These are phyloP conservation scores for Jaltomata sinuosa DNA, from an alignment of 257 asterid species.

Conservation along the genomic window DNA sequence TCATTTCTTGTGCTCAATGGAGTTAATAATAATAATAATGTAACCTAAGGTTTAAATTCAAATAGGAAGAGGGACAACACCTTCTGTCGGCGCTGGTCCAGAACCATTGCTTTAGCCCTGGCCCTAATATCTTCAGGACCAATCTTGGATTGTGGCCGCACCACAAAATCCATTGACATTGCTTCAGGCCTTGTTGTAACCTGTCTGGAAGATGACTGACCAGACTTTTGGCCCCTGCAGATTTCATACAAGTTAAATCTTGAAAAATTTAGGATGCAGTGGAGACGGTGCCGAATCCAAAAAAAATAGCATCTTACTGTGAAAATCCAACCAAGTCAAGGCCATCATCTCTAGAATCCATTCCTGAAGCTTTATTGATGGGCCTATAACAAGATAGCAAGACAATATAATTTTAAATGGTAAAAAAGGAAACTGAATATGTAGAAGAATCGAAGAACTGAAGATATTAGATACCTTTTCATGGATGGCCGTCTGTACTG, in stretches of 20 bases:
- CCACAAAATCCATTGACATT: slow-evolving; percentile 9
- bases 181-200: slow-evolving; percentile 11
- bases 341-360: slow-evolving; percentile 70
- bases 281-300: neutral
- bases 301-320: slow-evolving; percentile 16
- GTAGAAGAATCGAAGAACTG: neutral
- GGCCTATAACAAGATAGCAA: slow-evolving; percentile 28
- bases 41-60: neutral
- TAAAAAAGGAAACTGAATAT: neutral
- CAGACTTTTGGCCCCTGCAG: slow-evolving; percentile 59
- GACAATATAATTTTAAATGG: neutral
- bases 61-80: slow-evolving; percentile 24
- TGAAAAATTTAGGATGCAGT: neutral
- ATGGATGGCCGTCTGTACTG: slow-evolving; percentile 49
- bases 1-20: neutral
- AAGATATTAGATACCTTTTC: slow-evolving; percentile 32
- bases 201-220: slow-evolving; percentile 55
- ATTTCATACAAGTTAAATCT: slow-evolving; percentile 6
- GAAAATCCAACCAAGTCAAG: slow-evolving; percentile 57
- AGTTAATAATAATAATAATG: neutral
- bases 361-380: slow-evolving; percentile 46
- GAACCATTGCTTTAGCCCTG: slow-evolving; percentile 50
- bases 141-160: slow-evolving; percentile 87
- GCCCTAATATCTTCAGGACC: slow-evolving; percentile 84
- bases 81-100: slow-evolving; percentile 71